Percentiles rank a stretch among this genome's conserved stretches.
Evolutionary conservation across 345 rosid genomes (phyloP).

Genomic region (Citropsis articulata): DNA sequence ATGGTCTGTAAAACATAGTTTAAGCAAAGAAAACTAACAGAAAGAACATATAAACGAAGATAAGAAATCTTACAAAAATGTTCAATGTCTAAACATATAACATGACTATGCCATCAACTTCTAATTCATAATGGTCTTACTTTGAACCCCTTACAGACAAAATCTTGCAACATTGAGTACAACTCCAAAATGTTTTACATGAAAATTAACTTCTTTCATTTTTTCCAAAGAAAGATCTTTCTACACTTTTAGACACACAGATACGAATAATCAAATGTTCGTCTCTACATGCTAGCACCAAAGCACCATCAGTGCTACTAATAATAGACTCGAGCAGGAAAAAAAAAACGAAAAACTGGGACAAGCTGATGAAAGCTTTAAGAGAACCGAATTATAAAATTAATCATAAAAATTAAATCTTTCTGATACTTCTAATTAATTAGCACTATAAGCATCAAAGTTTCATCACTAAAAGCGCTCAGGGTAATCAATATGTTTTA

Average conservation of each 20-base stretch:
- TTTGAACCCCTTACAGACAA: not conserved
- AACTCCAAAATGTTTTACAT: not conserved
- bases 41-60: not conserved
- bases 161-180: not conserved
- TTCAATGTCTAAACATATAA: not conserved
- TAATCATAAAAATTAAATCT: not conserved
- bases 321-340: not conserved
- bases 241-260: not conserved
- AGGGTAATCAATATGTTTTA: not conserved
- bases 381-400: not conserved
- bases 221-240: not conserved
- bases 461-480: not conserved
- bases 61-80: not conserved
- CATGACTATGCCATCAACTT: not conserved
- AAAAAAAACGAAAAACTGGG: too few relatives aligned
- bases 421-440: not conserved
- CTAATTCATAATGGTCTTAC: not conserved
- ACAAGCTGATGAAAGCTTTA: not conserved
- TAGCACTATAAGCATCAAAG: not conserved
- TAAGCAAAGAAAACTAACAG: not conserved
- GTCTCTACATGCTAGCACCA: not conserved
- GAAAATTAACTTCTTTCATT: not conserved
- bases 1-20: constrained; percentile 47
- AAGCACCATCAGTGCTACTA: not conserved
- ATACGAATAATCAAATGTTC: not conserved